Evolutionary conservation across 176 grass and related monocot genomes (phyloP), one percentile per base, ranked within the genome.

Genomic region (Phoenix roebelenii): DNA sequence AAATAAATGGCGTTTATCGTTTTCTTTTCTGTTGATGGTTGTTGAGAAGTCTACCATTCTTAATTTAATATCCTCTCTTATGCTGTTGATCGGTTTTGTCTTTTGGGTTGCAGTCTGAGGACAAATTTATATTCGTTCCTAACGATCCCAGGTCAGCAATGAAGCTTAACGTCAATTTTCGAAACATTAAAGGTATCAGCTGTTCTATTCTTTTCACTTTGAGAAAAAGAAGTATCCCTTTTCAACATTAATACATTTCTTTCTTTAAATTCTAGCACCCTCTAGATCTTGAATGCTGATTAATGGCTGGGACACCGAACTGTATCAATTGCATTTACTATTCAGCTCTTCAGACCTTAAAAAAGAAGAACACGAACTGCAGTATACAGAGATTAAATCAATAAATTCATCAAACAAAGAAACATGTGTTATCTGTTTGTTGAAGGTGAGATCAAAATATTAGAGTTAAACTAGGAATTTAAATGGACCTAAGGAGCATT

Each of bases 91-190:
- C 50, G 64, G 4, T 80, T 7, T 54, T 82, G 15, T 71, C 35
- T 26, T 74, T 66, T 54, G 55, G 25, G 72, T 70, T 80, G 66
- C 72, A 97, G 92, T 85, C 25, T 7, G 87, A 91, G 18, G 92
- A 97, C 59, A 87, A 64, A 25, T 77, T 97, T 54, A 56, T 61
- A 51, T 97, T 97, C 59, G 68, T 68, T 19, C 92, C 92, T 15
- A 75, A 80, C 66, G 92, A 97, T 80, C 87, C 81, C 0, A 66
- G 81, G n/a, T 97, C 92, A 1, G 69, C 76, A 9, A 97, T 90
- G 92, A 97, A 91, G 69, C 60, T 97, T 63, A 91, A 80, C 59
- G 87, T 87, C 1, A 83, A 96, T 58, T 90, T 96, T 72, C 68
- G 52, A 24, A 90, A 49, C 65, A 96, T 96, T 57, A 96, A 90